Evolutionary conservation across 805 yeast species (phyloP), one percentile per base, ranked within the genome.

Genomic region (Starmerella powellii): DNA sequence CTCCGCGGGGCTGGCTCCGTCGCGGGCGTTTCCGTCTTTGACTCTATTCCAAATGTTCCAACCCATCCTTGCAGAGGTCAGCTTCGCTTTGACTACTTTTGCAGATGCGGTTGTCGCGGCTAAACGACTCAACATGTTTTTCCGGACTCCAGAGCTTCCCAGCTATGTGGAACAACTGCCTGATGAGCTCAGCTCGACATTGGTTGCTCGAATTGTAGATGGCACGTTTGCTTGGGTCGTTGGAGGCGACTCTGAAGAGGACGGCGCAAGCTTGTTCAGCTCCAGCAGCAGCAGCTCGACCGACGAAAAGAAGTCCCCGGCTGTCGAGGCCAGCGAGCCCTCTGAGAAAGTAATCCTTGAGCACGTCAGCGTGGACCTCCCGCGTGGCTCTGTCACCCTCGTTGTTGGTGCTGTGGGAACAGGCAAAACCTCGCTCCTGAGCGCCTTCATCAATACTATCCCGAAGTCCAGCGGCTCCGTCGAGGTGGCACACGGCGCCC

Each of bases 321-420:
- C n/a, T n/a, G n/a, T n/a, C n/a, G n/a, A n/a, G n/a, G n/a, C 3
- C 34, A 35, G 27, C 8, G 35, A 32, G 27, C 33, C 21, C 64
- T 39, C 67, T 79, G 55, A 52, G 21, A 43, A 43, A 27, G 23
- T 17, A 3, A 35, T 43, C 5, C 30, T 76, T 55, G 44, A 52
- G 35, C 50, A 31, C 21, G 30, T 38, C 16, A 43, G 38, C 24
- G 6, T 43, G 6, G 18, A n/a, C 12, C 24, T 43, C 3, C 17
- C 10, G 5, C 47, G 46, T n/a, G 53, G 61, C 27, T 78, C 87
- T 0, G 59, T 84, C 38, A 59, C 58, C 16, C 62, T 80, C 38
- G 69, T 82, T 21, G 79, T 88, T 1, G 94, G 94, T 15, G 61
- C 76, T 1, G 80, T 84, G 51, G 94, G 94, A 2, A 68, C 84